Percentiles rank a stretch among this genome's conserved stretches.
Conservation (phyloP, 192 early-diverging fungal species). For the Thamnidium elegans region DNA sequence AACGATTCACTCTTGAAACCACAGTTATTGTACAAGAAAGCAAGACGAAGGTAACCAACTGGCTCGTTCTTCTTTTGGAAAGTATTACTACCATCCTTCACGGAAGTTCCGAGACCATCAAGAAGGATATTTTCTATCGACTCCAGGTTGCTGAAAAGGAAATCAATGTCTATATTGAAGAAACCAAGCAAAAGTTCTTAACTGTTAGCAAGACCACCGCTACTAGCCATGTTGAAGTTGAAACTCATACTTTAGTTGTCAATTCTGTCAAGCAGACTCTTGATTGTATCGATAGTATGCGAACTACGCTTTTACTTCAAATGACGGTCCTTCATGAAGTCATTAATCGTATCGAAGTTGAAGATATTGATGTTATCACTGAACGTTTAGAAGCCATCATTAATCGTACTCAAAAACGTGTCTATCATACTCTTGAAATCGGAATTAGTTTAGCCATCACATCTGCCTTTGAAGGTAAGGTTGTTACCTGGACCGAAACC, state of each 20-base stretch:
- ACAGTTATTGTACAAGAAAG: conserved; percentile 8
- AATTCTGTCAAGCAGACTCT: conserved; percentile 18
- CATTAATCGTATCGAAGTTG: conserved; percentile 17
- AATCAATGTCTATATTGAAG: conserved; percentile 2
- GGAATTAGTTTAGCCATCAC: conserved; percentile 11
- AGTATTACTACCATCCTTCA: not conserved
- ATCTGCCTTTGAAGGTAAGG: conserved; percentile 27
- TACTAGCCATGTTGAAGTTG: conserved; percentile 5
- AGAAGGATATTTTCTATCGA: not conserved
- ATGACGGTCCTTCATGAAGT: conserved; percentile 9
- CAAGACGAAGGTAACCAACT: conserved; percentile 4
- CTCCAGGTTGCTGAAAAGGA: conserved; percentile 17
- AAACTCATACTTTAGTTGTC: conserved; percentile 8
- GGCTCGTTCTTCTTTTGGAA: conserved; percentile 17
- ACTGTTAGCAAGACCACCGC: conserved; percentile 3
- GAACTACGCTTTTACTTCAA: conserved; percentile 8
- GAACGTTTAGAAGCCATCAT: conserved; percentile 15
- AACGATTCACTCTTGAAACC: conserved; percentile 8
- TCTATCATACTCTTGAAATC: conserved; percentile 14
- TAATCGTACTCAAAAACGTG: conserved; percentile 18
- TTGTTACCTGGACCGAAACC: conserved; percentile 28
- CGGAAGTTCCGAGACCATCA: not conserved
- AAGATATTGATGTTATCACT: conserved; percentile 8
- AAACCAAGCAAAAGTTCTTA: conserved; percentile 13
- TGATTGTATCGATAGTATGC: conserved; percentile 22